phyloP scores from a whole-genome alignment of 176 grass and related monocot genomes.

The Tuctoria greenei region DNA sequence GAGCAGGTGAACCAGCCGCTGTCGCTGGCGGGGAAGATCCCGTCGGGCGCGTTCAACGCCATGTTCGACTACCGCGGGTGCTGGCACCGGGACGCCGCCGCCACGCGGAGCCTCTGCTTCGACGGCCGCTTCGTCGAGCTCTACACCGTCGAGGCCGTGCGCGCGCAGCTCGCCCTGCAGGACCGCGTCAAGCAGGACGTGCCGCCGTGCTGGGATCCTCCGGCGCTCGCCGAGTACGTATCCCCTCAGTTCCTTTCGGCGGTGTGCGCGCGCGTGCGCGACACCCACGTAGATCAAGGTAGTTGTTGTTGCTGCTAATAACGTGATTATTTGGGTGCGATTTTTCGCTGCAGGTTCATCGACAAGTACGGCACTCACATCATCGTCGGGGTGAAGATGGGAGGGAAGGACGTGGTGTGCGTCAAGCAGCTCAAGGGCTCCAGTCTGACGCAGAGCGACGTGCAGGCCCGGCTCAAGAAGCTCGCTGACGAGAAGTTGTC shows the following conservation, averaged over 20 bases:
- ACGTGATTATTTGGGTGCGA: too few relatives aligned
- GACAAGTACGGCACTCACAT: slow-evolving; percentile 82
- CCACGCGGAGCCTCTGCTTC: slow-evolving; percentile 66
- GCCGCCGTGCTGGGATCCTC: slow-evolving; percentile 64
- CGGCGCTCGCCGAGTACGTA: slow-evolving; percentile 59
- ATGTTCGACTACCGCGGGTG: slow-evolving; percentile 74
- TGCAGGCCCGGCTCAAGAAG: slow-evolving; percentile 68
- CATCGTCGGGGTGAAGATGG: slow-evolving; percentile 70
- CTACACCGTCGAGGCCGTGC: slow-evolving; percentile 66
- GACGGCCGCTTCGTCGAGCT: slow-evolving; percentile 73
- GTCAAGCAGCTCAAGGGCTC: slow-evolving; percentile 81
- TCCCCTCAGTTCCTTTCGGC: fast-evolving
- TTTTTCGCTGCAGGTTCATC: slow-evolving; percentile 57
- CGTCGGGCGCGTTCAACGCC: slow-evolving; percentile 74
- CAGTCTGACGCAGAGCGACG: slow-evolving; percentile 52
- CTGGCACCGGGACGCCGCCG: slow-evolving; percentile 72
- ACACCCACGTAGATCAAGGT: neutral
- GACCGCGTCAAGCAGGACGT: slow-evolving; percentile 50
- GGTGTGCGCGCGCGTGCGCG: neutral
- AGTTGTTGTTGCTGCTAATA: neutral
- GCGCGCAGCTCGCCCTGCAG: slow-evolving; percentile 40
- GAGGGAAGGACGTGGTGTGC: slow-evolving; percentile 76
- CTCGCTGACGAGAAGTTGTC: slow-evolving; percentile 52
- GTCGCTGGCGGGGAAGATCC: slow-evolving; percentile 64
- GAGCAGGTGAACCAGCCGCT: slow-evolving; percentile 72